These are phyloP conservation scores for Coprinopsis strossmayeri DNA, from an alignment of 768 basidiomycete species.

Conservation along the genomic window DNA sequence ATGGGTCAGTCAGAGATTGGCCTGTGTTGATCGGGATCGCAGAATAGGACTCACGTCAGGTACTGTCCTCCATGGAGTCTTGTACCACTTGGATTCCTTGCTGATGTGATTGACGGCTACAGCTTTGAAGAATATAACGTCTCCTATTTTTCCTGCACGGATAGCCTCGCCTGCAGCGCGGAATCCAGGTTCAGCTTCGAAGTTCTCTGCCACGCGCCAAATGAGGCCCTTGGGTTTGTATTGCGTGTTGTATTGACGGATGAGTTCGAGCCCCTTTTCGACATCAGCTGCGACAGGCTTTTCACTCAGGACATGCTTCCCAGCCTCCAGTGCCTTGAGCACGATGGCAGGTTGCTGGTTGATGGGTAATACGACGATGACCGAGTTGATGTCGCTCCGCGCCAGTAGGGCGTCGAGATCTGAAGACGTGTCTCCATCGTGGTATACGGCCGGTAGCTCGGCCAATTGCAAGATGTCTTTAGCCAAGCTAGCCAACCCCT, in stretches of 20 bases:
- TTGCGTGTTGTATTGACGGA: conserved; percentile 55
- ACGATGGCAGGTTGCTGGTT: conserved; percentile 65
- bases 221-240: conserved; percentile 65
- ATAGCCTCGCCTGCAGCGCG: conserved; percentile 43
- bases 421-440: conserved; percentile 35
- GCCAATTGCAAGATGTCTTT: conserved; percentile 31
- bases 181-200: conserved; percentile 58
- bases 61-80: conserved; percentile 77
- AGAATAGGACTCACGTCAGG: conserved; percentile 54
- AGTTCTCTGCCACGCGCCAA: conserved; percentile 82
- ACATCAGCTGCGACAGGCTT: conserved; percentile 80
- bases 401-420: conserved; percentile 60
- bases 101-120: conserved; percentile 47
- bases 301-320: conserved; percentile 87
- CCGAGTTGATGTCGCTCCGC: conserved; percentile 62
- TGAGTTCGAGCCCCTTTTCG: conserved; percentile 51
- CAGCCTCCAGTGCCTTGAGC: conserved; percentile 55
- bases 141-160: conserved; percentile 59
- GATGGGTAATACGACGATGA: conserved; percentile 77
- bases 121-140: conserved; percentile 61
- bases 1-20: no score
- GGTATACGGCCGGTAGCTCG: conserved; percentile 43
- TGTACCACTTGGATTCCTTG: conserved; percentile 66
- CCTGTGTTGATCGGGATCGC: conserved; percentile 2
- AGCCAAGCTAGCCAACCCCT: conserved; percentile 45